Percentiles rank a stretch among this genome's conserved stretches.
phyloP scores from a whole-genome alignment of 1,284 basidiomycete species.

The Ceratobasidium sp. region DNA sequence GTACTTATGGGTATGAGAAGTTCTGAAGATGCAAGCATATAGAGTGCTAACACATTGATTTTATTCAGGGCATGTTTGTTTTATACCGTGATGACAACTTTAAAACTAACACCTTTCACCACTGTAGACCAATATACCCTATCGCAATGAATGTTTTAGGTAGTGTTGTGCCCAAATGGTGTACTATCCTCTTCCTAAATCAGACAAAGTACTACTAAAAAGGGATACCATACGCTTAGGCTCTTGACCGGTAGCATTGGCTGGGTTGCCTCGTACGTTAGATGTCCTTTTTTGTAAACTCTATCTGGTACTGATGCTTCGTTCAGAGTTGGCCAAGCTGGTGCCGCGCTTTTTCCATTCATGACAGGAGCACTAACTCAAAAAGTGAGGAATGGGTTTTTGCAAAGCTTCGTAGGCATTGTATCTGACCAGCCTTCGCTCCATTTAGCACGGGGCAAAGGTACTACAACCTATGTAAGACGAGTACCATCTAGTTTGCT shows the following conservation, averaged over 20 bases:
- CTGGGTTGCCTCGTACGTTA: slow-evolving; percentile 53
- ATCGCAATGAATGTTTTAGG: slow-evolving; percentile 53
- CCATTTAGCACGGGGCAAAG: slow-evolving; percentile 4
- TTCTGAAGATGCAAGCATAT: not conserved
- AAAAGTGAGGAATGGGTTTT: not conserved
- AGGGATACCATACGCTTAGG: slow-evolving; percentile 13
- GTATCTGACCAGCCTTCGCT: not conserved
- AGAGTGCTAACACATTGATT: not conserved
- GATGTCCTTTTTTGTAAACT: not conserved
- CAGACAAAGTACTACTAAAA: not conserved
- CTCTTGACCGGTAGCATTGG: slow-evolving; percentile 53
- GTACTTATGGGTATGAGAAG: slow-evolving; percentile 54
- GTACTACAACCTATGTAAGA: slow-evolving; percentile 35
- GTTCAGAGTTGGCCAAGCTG: slow-evolving; percentile 29
- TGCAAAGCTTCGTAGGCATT: too few species aligned
- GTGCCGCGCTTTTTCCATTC: slow-evolving; percentile 31
- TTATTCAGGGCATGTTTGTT: not conserved
- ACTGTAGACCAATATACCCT: slow-evolving; percentile 52
- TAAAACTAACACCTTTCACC: not conserved
- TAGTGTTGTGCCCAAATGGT: slow-evolving; percentile 52
- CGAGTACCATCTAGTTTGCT: not conserved
- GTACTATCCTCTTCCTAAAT: not conserved
- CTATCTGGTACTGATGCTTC: not conserved
- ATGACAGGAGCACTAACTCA: slow-evolving; percentile 30
- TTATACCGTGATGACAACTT: too few species aligned